phyloP scores from a whole-genome alignment of 106 monocot genomes.

The Apostasia shenzhenica region DNA sequence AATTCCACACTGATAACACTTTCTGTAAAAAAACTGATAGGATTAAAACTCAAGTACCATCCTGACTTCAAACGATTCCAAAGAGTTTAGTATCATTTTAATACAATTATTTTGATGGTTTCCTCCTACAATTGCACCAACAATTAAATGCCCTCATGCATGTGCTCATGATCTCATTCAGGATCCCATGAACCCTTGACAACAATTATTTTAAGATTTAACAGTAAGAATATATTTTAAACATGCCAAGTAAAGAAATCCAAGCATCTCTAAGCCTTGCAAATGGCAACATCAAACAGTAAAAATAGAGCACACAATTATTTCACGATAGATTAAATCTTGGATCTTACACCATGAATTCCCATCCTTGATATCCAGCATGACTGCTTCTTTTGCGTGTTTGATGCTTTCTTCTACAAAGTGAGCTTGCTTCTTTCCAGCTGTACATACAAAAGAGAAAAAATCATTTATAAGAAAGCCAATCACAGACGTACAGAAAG shows the following conservation, averaged over 20 bases:
- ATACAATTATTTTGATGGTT: no score
- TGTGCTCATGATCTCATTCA: no score
- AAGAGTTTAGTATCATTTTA: no score
- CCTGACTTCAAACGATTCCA: no score
- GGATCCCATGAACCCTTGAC: no score
- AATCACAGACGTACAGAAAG: background rate
- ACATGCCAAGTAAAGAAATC: background rate
- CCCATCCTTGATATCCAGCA: conserved; percentile 88
- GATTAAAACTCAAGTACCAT: no score
- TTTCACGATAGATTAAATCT: background rate
- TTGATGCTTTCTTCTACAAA: conserved; percentile 80
- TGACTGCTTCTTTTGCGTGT: conserved; percentile 87
- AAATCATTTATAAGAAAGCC: conserved; percentile 4
- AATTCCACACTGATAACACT: no score
- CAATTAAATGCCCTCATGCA: no score
- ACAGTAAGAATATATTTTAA: background rate
- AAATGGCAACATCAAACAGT: background rate
- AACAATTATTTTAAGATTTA: background rate
- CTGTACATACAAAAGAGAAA: conserved; percentile 29
- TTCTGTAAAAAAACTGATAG: no score
- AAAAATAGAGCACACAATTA: background rate
- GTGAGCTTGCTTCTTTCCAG: conserved; percentile 48
- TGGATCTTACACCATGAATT: conserved; percentile 92
- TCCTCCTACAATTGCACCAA: no score
- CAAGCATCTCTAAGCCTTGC: background rate